Evolutionary conservation across 257 asterid species (phyloP).

Genomic region (Solanum appendiculatum): DNA sequence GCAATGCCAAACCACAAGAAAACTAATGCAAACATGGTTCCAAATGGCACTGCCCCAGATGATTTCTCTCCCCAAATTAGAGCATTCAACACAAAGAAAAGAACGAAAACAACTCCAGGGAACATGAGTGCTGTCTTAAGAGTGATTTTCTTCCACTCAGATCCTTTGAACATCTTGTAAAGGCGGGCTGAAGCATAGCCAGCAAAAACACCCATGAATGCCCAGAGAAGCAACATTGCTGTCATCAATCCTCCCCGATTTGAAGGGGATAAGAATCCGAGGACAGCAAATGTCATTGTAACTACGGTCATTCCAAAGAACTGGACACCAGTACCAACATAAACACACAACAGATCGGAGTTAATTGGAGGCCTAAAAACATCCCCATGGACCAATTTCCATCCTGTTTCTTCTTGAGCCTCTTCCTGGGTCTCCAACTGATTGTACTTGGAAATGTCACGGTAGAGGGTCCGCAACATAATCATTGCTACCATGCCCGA

Average conservation of each 20-base stretch:
- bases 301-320: constrained; percentile 74
- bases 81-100: constrained; percentile 70
- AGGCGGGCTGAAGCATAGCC: constrained; percentile 81
- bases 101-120: constrained; percentile 51
- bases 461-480: constrained; percentile 79
- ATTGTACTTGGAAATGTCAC: constrained; percentile 81
- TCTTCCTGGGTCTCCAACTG: constrained; percentile 92
- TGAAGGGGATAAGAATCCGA: constrained; percentile 86
- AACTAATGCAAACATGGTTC: constrained; percentile 77
- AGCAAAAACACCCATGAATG: constrained; percentile 83
- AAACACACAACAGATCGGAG: constrained; percentile 71
- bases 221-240: constrained; percentile 90
- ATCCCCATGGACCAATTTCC: constrained; percentile 92
- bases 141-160: constrained; percentile 85
- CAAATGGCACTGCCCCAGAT: constrained; percentile 88
- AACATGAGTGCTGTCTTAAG: constrained; percentile 69
- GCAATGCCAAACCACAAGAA: constrained; percentile 83
- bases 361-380: constrained; percentile 79
- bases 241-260: constrained; percentile 92
- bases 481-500: constrained; percentile 97
- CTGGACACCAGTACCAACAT: constrained; percentile 86
- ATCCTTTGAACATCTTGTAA: constrained; percentile 84
- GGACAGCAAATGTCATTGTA: constrained; percentile 72
- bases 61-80: constrained; percentile 88
- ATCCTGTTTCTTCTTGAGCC: constrained; percentile 94